A percentile compares a stretch with the other conserved stretches of the same genome.
These are phyloP conservation scores for Panaeolus papilionaceus DNA, from an alignment of 768 basidiomycete species.

Conservation along the genomic window DNA sequence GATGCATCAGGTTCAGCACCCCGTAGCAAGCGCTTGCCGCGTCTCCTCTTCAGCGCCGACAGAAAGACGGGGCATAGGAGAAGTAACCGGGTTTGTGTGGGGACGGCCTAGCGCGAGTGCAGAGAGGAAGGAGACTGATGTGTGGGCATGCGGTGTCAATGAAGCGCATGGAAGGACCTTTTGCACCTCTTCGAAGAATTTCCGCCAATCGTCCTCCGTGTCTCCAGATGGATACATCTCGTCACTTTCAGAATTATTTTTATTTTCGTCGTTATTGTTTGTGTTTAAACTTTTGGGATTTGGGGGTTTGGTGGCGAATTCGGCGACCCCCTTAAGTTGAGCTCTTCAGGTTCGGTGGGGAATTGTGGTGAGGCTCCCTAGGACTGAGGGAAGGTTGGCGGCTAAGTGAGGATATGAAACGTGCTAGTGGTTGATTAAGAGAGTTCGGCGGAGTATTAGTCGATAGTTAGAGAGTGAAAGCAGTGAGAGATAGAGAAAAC, in stretches of 20 bases:
- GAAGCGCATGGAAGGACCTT: constrained; percentile 50
- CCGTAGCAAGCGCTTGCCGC: constrained; percentile 53
- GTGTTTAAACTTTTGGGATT: constrained; percentile 50
- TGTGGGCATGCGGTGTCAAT: constrained; percentile 62
- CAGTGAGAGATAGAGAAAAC: constrained; percentile 27
- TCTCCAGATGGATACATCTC: constrained; percentile 25
- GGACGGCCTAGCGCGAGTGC: constrained; percentile 78
- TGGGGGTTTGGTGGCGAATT: constrained; percentile 63
- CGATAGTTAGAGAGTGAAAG: too few relatives aligned
- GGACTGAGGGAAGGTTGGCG: constrained; percentile 60
- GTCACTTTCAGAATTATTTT: constrained; percentile 42
- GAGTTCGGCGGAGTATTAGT: constrained; percentile 28
- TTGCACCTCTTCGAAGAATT: constrained; percentile 77
- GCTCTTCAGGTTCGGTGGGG: constrained; percentile 71
- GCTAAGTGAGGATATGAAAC: constrained; percentile 44
- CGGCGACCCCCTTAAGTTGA: constrained; percentile 80
- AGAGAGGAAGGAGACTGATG: constrained; percentile 82
- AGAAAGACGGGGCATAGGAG: constrained; percentile 65
- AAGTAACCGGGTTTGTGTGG: constrained; percentile 81
- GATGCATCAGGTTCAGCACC: constrained; percentile 80
- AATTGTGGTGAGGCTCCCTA: constrained; percentile 74
- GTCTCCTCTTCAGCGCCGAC: constrained; percentile 31
- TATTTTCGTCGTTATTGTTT: constrained; percentile 34
- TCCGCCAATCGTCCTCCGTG: constrained; percentile 76
- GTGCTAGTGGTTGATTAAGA: constrained; percentile 36